Evolutionary conservation across 306 rosid genomes (phyloP), one percentile per base, ranked within the genome.

Genomic region (Trifolium fragiferum): DNA sequence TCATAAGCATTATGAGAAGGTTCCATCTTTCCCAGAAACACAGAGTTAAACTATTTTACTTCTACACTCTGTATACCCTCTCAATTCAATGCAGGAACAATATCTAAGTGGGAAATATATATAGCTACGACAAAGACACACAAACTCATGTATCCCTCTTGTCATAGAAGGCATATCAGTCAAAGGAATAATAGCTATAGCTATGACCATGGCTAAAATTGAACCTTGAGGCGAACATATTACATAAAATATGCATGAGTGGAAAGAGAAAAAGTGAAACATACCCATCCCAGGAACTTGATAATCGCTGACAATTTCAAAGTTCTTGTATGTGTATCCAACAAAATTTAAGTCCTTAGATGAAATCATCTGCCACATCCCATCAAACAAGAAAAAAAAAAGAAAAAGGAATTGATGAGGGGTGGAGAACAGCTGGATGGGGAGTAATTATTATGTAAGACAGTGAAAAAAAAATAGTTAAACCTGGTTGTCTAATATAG

Each of bases 241-340:
- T 57, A 68, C 55, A 75, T 51, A 68, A 35, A 68, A 57, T 27
- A 80, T n/a, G 74, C 43, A 68, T 30, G 15, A 54, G 72, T 68
- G 27, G 50, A 57, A 32, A 37, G 61, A 60, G 68, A 77, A 68
- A 68, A 50, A 81, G 66, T 18, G 78, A 80, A 33, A 63, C 57
- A 11, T 89, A 94, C 99, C 89, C 85, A 90, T 94, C 80, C 98
- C 99, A 79, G 99, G 98, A 82, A 90, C 89, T 87, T 90, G 99
- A 82, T 87, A 95, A 80, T 95, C 99, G 27, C 92, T 92, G 77
- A 95, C 89, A 80, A 95, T 95, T 75, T 95, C 99, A 41, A 95
- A 95, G 85, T 92, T 95, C 87, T 95, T 95, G 49, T 95, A 95
- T 0, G 99, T 95, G 81, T 95, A 95, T 62, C 99, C 99, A 60